Evolutionary conservation across 345 rosid species (phyloP).

Genomic region (Corchorus capsularis): DNA sequence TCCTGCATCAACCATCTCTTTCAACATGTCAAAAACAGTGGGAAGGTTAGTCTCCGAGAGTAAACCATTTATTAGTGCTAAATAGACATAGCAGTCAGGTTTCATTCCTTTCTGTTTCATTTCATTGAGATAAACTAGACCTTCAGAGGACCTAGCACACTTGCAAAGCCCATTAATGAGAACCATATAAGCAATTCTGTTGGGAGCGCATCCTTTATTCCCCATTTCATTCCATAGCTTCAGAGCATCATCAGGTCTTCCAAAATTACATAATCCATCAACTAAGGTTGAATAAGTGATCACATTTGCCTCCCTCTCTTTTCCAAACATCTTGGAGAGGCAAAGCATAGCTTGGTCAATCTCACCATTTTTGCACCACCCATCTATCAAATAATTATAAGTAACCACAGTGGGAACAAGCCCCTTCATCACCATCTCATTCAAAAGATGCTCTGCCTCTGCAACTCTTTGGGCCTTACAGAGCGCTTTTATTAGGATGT

Average conservation of each 20-base stretch:
- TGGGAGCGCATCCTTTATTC: conserved; percentile 51
- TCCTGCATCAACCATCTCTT: conserved; percentile 60
- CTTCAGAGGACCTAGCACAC: conserved; percentile 60
- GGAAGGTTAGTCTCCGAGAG: conserved; percentile 44
- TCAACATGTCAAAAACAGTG: conserved; percentile 55
- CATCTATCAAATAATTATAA: conserved; percentile 77
- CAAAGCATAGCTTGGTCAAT: conserved; percentile 56
- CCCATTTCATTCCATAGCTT: conserved; percentile 72
- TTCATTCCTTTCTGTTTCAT: conserved; percentile 68
- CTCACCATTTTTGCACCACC: conserved; percentile 73
- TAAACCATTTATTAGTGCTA: conserved; percentile 50
- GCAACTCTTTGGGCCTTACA: conserved; percentile 59
- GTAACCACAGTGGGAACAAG: conserved; percentile 75
- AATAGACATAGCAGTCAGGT: conserved; percentile 65
- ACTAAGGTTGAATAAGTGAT: conserved; percentile 71
- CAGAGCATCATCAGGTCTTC: conserved; percentile 78
- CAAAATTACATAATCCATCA: conserved; percentile 64
- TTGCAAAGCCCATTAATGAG: conserved; percentile 80
- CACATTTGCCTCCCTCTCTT: conserved; percentile 67
- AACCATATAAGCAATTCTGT: conserved; percentile 62
- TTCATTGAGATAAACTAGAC: conserved; percentile 54
- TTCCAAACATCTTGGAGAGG: conserved; percentile 53
- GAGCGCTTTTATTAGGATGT: conserved; percentile 73
- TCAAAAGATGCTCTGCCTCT: conserved; percentile 59
- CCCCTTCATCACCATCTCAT: conserved; percentile 66